Percentiles rank a stretch among this genome's conserved stretches.
These are phyloP conservation scores for Barbarea vulgaris DNA, from an alignment of 345 rosid species.

Conservation along the genomic window DNA sequence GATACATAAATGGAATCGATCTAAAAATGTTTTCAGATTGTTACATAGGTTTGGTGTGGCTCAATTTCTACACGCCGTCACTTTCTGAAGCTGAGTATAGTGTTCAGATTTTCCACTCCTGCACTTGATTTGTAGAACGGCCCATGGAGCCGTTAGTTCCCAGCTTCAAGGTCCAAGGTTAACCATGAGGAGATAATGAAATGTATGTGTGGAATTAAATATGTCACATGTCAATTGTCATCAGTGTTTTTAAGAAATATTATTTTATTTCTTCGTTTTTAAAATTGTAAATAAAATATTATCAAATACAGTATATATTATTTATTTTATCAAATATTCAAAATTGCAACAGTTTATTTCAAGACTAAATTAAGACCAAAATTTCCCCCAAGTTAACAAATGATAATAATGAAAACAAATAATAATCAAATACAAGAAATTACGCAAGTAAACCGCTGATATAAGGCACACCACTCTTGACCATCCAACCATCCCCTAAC, in stretches of 20 bases:
- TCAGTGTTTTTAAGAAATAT: too few species aligned
- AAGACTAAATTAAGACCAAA: not conserved
- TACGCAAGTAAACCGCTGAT: slow-evolving; percentile 29
- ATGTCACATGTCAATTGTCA: too few species aligned
- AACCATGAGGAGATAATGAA: slow-evolving; percentile 13
- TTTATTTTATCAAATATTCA: slow-evolving; percentile 1
- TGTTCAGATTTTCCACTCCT: too few species aligned
- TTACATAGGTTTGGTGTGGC: too few species aligned
- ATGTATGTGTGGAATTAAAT: not conserved
- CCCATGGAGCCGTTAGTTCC: slow-evolving; percentile 80
- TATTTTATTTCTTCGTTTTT: not conserved
- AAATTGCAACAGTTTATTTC: not conserved
- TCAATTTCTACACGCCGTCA: too few species aligned
- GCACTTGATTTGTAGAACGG: slow-evolving; percentile 50
- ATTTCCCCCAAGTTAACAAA: not conserved
- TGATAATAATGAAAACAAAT: not conserved
- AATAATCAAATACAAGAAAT: slow-evolving; percentile 9
- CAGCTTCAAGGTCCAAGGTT: slow-evolving; percentile 44
- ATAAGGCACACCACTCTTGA: slow-evolving; percentile 61
- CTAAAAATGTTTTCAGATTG: too few species aligned
- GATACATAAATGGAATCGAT: too few species aligned
- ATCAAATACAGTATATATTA: not conserved
- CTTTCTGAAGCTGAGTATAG: too few species aligned
- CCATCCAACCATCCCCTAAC: slow-evolving; percentile 72
- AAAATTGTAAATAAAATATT: not conserved